Evolutionary conservation across 164 flowering plant genomes (phyloP).

Genomic region (Annona cherimola): DNA sequence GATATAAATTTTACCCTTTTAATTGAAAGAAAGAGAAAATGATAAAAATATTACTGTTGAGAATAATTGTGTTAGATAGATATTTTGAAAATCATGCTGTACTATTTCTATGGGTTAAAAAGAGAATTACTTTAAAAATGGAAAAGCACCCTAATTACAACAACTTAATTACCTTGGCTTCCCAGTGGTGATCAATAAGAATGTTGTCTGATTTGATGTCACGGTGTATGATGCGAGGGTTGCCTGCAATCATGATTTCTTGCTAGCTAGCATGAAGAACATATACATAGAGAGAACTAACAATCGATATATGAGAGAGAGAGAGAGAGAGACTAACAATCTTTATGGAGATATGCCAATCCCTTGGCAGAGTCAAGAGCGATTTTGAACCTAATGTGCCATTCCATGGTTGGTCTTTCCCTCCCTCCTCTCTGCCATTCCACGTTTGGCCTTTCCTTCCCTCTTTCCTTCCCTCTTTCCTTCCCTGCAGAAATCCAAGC

Average conservation of each 20-base stretch:
- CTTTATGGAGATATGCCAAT: conserved; percentile 16
- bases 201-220: conserved; percentile 92
- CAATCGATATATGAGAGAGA: background rate
- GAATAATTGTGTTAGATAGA: no score
- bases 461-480: background rate
- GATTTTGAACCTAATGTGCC: conserved; percentile 9
- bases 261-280: background rate
- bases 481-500: conserved; percentile 5
- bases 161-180: conserved; percentile 57
- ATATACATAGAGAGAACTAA: conserved; percentile 4
- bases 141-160: background rate
- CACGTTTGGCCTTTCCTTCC: background rate
- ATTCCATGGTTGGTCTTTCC: conserved; percentile 7
- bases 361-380: conserved; percentile 16
- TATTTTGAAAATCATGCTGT: no score
- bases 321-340: conserved; percentile 5
- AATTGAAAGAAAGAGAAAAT: no score
- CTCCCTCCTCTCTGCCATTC: conserved; percentile 9
- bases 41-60: no score
- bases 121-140: background rate
- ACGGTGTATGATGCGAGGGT: conserved; percentile 91
- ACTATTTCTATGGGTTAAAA: no score
- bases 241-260: conserved; percentile 40
- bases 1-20: no score
- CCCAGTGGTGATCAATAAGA: conserved; percentile 78